Evolutionary conservation across 163 green algal genomes (phyloP), one percentile per base, ranked within the genome.

Genomic region (Smithsoniella earleae): DNA sequence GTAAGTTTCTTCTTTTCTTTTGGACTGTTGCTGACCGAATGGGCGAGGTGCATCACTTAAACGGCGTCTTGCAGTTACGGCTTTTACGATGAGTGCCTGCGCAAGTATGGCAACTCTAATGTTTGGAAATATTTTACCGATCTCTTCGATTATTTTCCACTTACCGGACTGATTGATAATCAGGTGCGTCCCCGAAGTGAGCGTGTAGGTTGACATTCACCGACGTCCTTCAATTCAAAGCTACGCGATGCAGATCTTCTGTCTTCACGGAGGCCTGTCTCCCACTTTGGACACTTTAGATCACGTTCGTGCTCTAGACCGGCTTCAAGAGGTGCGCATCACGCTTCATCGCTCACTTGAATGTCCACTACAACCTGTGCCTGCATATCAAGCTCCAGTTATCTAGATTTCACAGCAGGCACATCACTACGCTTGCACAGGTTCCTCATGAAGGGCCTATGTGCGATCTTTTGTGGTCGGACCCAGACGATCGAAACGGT

Each of bases 51-150:
- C n/a, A n/a, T n/a, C n/a, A n/a, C 20, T 20, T 25, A 54, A 25
- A 34, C 66, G 46, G 34, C 66, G 22, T 18, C 5, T 13, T 62
- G 58, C 86, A 96, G 91, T 81, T 99, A 99, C 74, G 94, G 94
- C 6, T 99, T 99, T 75, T 99, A 99, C 78, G 94, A 99, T 75
- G 94, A 99, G 82, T 99, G 94, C 84, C 77, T 99, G 52, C 81
- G 94, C n/a, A 99, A 99, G 83, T 98, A 97, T 72, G 94, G 93
- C 30, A 86, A 82, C 22, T 91, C 95, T 30, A 98, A 98, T 66
- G 93, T 99, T 30, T 98, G 94, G 94, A 88, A 95, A 37, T 96
- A 96, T 84, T 99, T 95, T 87, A 98, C 92, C n/a, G 94, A 99
- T 79, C 84, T 99, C n/a, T 99, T 99, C 79, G 94, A 99, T 81